Conservation (phyloP, 2,329 filamentous ascomycete genomes). For the Didymella exigua region DNA sequence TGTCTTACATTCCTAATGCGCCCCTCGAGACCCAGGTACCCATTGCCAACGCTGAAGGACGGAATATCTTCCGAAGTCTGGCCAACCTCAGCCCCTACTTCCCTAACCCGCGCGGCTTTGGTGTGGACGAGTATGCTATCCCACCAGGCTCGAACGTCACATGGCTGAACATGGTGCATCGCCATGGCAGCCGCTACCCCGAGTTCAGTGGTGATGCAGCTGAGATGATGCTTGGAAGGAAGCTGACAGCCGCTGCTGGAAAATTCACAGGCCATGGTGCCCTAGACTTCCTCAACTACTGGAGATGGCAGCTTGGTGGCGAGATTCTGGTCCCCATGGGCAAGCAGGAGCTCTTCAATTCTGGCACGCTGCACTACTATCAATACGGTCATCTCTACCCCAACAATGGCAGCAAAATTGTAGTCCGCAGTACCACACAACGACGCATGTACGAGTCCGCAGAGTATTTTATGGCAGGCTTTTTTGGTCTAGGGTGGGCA, state of each 20-base stretch:
- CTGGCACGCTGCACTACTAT: conserved; percentile 73
- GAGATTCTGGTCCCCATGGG: conserved; percentile 76
- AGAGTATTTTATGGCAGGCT: conserved; percentile 79
- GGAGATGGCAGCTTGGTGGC: conserved; percentile 70
- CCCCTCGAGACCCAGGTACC: conserved; percentile 74
- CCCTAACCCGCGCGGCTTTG: conserved; percentile 71
- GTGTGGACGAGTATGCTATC: conserved; percentile 72
- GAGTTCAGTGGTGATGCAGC: conserved; percentile 63
- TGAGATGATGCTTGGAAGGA: conserved; percentile 58
- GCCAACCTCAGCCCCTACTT: conserved; percentile 73
- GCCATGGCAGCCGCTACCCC: conserved; percentile 76
- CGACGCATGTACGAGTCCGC: conserved; percentile 78
- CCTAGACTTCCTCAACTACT: conserved; percentile 70
- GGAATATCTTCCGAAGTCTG: conserved; percentile 73
- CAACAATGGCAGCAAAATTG: conserved; percentile 73
- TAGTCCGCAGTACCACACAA: conserved; percentile 76
- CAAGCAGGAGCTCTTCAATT: conserved; percentile 74
- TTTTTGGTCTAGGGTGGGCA: conserved; percentile 77
- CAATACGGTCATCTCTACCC: conserved; percentile 71
- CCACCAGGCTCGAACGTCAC: conserved; percentile 70
- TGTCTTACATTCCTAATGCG: conserved; percentile 70
- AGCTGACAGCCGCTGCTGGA: conserved; percentile 61
- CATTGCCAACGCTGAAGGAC: conserved; percentile 61
- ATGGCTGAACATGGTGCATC: conserved; percentile 73
- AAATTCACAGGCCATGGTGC: conserved; percentile 63